These are phyloP conservation scores for Petunia hybrid DNA, from an alignment of 305 asterid genomes.

Conservation along the genomic window DNA sequence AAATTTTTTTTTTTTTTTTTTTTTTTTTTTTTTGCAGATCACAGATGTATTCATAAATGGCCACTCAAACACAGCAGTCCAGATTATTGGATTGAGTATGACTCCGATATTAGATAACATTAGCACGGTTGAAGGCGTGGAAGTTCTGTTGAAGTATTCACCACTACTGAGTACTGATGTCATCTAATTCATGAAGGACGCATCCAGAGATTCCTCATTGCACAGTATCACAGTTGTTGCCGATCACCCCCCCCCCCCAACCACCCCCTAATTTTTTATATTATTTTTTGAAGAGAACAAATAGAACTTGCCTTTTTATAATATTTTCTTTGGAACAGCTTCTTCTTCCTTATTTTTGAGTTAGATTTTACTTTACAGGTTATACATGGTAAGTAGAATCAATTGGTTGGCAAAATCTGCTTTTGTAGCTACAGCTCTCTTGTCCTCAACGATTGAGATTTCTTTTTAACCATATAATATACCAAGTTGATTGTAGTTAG, in stretches of 20 bases:
- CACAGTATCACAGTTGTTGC: not conserved
- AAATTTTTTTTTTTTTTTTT: constrained; percentile 33
- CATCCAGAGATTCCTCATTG: constrained; percentile 6
- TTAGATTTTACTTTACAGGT: constrained; percentile 1
- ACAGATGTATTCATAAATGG: constrained; percentile 52
- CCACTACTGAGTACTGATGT: constrained; percentile 32
- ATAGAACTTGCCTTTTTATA: constrained; percentile 4
- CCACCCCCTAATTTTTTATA: too few species aligned
- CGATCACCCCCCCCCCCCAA: too few species aligned
- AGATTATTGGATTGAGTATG: constrained; percentile 55
- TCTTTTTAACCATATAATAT: not conserved
- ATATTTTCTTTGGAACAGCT: constrained; percentile 2
- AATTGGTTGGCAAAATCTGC: constrained; percentile 17
- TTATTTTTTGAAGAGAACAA: not conserved
- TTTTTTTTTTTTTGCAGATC: constrained; percentile 59
- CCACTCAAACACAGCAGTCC: constrained; percentile 65
- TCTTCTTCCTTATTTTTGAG: not conserved
- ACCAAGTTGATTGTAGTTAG: not conserved
- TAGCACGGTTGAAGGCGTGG: constrained; percentile 53
- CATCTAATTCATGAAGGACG: constrained; percentile 29
- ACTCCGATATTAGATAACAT: constrained; percentile 51
- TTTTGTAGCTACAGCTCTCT: not conserved
- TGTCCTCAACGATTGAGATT: constrained; percentile 3
- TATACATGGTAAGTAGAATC: constrained; percentile 26
- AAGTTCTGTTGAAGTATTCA: constrained; percentile 55